Percentiles rank a stretch among this genome's conserved stretches.
Conservation (phyloP, 345 rosid species). For the Euphorbia pulcherrima region DNA sequence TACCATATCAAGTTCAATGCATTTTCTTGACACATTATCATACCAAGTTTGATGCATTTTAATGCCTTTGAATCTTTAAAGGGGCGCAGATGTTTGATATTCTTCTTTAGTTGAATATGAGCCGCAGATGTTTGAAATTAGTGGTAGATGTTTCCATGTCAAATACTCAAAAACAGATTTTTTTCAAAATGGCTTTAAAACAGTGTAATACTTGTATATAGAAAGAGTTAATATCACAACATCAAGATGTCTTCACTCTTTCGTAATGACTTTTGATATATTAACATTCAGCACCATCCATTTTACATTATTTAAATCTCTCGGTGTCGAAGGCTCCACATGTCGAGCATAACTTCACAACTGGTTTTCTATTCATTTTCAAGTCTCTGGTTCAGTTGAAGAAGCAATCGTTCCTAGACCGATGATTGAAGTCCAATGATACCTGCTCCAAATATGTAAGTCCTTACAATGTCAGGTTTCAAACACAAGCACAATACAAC, state of each 20-base stretch:
- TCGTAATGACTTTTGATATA: background rate
- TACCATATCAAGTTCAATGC: background rate
- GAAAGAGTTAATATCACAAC: background rate
- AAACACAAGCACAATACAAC: too few relatives aligned
- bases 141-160: background rate
- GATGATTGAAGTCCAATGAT: slow-evolving; percentile 79
- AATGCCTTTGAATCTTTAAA: background rate
- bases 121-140: background rate
- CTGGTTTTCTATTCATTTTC: background rate
- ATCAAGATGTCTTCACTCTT: background rate
- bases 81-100: background rate
- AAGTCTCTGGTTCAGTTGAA: background rate
- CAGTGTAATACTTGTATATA: background rate
- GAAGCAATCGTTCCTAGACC: slow-evolving; percentile 30
- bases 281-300: background rate
- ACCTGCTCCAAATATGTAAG: slow-evolving; percentile 42
- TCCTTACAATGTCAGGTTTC: slow-evolving; percentile 12
- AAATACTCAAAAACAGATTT: too few relatives aligned
- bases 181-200: background rate
- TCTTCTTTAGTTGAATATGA: too few relatives aligned
- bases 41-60: background rate
- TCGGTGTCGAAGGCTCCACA: background rate
- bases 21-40: background rate
- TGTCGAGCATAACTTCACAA: background rate
- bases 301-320: background rate